A percentile compares a stretch with the other conserved stretches of the same genome.
phyloP scores from a whole-genome alignment of 306 rosid genomes.

The Adenanthera pavonina region DNA sequence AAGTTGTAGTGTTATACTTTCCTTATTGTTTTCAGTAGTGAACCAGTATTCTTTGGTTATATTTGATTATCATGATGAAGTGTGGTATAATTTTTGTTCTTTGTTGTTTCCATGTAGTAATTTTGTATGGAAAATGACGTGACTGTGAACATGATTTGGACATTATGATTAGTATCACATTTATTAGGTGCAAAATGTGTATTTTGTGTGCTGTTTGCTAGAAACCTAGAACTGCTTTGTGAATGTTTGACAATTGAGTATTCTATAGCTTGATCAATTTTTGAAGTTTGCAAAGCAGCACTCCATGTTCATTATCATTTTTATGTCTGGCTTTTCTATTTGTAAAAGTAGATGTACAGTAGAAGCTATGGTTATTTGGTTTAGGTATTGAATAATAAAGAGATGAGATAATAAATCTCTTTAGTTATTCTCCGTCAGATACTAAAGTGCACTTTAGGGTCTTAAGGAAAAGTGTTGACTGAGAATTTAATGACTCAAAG shows the following conservation, averaged over 20 bases:
- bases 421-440: not conserved
- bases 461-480: not conserved
- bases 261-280: not conserved
- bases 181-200: conserved; percentile 12
- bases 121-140: not conserved
- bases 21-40: conserved; percentile 33
- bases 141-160: not conserved
- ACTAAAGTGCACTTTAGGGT: not conserved
- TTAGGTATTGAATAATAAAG: not conserved
- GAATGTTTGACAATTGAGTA: not conserved
- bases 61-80: not conserved
- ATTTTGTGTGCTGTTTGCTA: conserved; percentile 20
- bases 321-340: conserved; percentile 7
- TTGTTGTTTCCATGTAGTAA: conserved; percentile 19
- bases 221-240: not conserved
- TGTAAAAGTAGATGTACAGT: not conserved
- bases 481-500: not conserved
- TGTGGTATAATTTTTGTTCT: not conserved
- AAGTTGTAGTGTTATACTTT: conserved; percentile 12
- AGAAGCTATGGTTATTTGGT: not conserved
- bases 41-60: conserved; percentile 5
- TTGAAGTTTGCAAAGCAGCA: not conserved
- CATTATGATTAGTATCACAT: too few relatives aligned
- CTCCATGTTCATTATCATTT: not conserved
- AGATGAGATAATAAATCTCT: not conserved